These are phyloP conservation scores for Exophiala xenobiotica DNA, from an alignment of 2,329 filamentous ascomycete species.

Conservation along the genomic window DNA sequence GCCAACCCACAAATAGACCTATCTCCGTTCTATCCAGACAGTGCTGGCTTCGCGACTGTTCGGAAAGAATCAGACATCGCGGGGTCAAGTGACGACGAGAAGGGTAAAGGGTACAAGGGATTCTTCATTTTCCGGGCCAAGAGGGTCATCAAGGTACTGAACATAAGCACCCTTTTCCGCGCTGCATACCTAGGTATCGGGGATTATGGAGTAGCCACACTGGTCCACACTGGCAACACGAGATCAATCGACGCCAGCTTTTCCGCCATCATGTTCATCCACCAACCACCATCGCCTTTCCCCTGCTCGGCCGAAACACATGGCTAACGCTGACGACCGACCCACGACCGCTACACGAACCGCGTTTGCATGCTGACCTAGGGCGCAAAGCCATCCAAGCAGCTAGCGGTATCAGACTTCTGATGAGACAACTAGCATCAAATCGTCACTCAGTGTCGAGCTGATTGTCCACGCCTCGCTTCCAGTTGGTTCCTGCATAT, in stretches of 20 bases:
- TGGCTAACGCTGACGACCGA: neutral
- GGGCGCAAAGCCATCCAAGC: neutral
- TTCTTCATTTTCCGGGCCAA: no score
- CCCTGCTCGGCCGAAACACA: slow-evolving; percentile 3
- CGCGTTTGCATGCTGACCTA: neutral
- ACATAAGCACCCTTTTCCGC: no score
- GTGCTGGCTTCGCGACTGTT: neutral
- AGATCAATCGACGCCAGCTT: neutral
- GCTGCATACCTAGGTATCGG: no score
- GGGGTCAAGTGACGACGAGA: neutral
- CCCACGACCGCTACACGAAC: neutral
- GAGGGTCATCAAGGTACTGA: no score
- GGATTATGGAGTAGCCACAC: no score
- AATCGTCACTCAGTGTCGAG: neutral
- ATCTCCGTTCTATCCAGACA: neutral
- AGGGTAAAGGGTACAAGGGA: no score
- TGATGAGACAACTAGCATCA: neutral
- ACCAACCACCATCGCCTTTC: neutral
- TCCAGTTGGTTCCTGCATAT: neutral
- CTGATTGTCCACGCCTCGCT: neutral
- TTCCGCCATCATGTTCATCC: neutral
- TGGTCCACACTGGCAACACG: no score
- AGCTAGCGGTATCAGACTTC: neutral
- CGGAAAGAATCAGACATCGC: neutral
- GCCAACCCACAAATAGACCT: neutral